Percentiles rank a stretch among this genome's conserved stretches.
These are phyloP conservation scores for Calonectria honghensis DNA, from an alignment of 2,329 filamentous ascomycete species.

Conservation along the genomic window DNA sequence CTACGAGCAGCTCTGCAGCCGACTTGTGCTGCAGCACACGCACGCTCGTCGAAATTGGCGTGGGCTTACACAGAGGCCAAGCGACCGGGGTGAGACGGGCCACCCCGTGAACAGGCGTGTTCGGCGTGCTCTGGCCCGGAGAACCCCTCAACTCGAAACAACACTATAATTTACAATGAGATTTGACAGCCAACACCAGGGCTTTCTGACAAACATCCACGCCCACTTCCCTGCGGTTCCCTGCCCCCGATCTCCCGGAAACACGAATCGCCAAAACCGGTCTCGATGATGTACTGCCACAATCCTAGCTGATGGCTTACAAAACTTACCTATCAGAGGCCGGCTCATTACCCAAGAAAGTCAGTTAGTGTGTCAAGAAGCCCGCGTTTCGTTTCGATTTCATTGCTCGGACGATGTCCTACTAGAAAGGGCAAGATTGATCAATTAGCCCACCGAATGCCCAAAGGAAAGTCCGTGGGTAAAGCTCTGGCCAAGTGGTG, in stretches of 20 bases:
- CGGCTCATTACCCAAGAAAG: conserved; percentile 8
- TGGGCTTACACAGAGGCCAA: conserved; percentile 30
- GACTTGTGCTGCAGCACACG: conserved; percentile 25
- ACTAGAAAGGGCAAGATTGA: neutral
- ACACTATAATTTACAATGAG: conserved; percentile 42
- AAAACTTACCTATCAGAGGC: conserved; percentile 28
- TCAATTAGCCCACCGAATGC: conserved; percentile 2
- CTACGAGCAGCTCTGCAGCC: conserved; percentile 31
- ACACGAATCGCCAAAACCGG: conserved; percentile 36
- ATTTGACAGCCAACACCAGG: conserved; percentile 35
- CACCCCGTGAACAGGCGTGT: conserved; percentile 37
- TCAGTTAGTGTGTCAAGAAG: conserved; percentile 4
- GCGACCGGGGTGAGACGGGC: conserved; percentile 30
- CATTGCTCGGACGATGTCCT: conserved; percentile 27
- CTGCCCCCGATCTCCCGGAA: conserved; percentile 34
- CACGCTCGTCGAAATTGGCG: conserved; percentile 36
- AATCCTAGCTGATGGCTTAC: conserved; percentile 33
- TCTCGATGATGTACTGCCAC: conserved; percentile 29
- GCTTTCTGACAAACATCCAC: conserved; percentile 24
- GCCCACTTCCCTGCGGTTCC: conserved; percentile 21
- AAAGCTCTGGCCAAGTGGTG: conserved; percentile 33
- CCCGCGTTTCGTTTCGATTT: conserved; percentile 18
- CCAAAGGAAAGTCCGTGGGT: conserved; percentile 16
- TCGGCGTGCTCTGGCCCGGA: conserved; percentile 25
- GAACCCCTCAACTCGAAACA: conserved; percentile 38